Conservation (phyloP, 2,329 filamentous ascomycete genomes). For the Hymenoscyphus occultus region DNA sequence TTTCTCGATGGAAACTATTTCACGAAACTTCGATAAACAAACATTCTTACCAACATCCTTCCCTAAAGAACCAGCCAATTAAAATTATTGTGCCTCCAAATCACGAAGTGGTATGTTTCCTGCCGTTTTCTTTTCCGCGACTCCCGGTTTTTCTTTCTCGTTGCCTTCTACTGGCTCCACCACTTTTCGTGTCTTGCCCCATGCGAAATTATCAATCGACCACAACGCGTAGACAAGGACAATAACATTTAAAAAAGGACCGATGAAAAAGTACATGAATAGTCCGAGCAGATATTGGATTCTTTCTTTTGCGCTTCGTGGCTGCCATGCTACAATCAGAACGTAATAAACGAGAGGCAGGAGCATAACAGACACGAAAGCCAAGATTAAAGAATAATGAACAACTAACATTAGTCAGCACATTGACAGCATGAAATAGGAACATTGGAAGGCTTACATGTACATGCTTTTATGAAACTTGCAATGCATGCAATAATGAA, state of each 20-base stretch:
- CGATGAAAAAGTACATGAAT: constrained; percentile 30
- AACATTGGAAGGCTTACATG: constrained; percentile 3
- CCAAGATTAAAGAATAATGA: constrained; percentile 24
- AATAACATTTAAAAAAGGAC: constrained; percentile 44
- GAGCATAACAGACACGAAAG: constrained; percentile 34
- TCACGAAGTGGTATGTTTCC: background rate
- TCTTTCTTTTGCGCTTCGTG: constrained; percentile 28
- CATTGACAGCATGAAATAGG: background rate
- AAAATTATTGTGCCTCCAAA: background rate
- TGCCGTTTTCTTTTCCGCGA: background rate
- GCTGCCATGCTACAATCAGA: constrained; percentile 32
- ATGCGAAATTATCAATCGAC: constrained; percentile 46
- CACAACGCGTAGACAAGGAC: constrained; percentile 43
- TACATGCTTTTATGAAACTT: constrained; percentile 23
- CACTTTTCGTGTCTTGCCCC: constrained; percentile 43
- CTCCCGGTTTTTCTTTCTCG: background rate
- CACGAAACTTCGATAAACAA: background rate
- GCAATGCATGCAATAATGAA: constrained; percentile 30
- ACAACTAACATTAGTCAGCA: background rate
- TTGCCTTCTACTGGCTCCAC: constrained; percentile 11
- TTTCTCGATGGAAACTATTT: background rate
- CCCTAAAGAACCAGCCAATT: background rate
- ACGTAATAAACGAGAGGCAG: constrained; percentile 35
- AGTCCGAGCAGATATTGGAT: constrained; percentile 34
- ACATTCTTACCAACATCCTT: background rate